Percentiles rank a stretch among this genome's conserved stretches.
Conservation (phyloP, 176 grass and related monocot species). For the Oryza meridionalis region DNA sequence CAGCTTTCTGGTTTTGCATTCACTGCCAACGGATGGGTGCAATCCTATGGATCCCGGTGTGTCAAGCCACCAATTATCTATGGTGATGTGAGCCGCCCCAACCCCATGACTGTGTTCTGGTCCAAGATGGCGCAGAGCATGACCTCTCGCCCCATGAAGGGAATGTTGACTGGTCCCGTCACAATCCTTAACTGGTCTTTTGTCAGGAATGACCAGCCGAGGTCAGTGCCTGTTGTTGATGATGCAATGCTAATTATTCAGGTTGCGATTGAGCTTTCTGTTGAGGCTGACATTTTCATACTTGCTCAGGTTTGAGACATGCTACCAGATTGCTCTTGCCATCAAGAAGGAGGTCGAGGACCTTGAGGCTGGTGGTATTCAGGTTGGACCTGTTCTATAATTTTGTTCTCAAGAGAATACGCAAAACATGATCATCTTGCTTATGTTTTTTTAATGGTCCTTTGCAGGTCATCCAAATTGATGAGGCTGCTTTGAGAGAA, state of each 20-base stretch:
- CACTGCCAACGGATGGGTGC: conserved; percentile 94
- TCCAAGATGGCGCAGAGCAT: conserved; percentile 78
- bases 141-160: conserved; percentile 96
- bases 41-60: conserved; percentile 90
- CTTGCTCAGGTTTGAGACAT: conserved; percentile 77
- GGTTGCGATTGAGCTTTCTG: not conserved
- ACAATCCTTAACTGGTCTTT: conserved; percentile 99
- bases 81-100: conserved; percentile 90
- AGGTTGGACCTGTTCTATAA: conserved; percentile 49
- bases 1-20: conserved; percentile 93
- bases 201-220: conserved; percentile 93
- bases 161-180: conserved; percentile 91
- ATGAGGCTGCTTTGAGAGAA: conserved; percentile 91
- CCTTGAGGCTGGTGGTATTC: conserved; percentile 86
- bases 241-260: not conserved
- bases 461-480: conserved; percentile 92
- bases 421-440: not conserved
- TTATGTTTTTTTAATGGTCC: not conserved
- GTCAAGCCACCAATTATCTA: conserved; percentile 99
- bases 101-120: conserved; percentile 96
- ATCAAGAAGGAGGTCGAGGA: conserved; percentile 98
- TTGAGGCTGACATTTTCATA: conserved; percentile 12
- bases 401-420: not conserved
- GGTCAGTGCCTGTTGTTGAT: conserved; percentile 39
- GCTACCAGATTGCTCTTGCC: conserved; percentile 96